Conservation (phyloP, 2,329 filamentous ascomycete genomes). For the Mariannaea elegans region DNA sequence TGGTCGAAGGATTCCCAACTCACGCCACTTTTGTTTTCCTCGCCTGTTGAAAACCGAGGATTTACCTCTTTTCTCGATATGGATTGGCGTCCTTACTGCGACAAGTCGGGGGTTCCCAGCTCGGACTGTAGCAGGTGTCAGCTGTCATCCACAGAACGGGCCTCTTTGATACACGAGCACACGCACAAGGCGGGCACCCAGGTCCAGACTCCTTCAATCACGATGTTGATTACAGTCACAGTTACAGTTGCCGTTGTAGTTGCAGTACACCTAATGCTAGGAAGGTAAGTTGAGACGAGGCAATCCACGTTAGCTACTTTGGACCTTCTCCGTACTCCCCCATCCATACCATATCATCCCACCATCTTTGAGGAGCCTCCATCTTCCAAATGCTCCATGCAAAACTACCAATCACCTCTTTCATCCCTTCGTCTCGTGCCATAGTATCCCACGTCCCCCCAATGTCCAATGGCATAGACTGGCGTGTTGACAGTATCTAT, state of each 20-base stretch:
- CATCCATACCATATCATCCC: background rate
- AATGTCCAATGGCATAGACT: background rate
- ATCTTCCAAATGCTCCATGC: background rate
- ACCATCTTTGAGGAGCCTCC: background rate
- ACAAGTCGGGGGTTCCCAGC: background rate
- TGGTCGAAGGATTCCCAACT: background rate
- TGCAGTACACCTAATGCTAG: background rate
- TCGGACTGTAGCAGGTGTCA: background rate
- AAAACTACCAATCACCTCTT: background rate
- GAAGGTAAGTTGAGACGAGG: background rate
- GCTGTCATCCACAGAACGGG: background rate
- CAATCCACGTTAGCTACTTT: background rate
- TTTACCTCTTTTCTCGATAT: background rate
- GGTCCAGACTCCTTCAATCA: background rate
- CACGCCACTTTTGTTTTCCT: background rate
- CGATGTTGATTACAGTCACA: background rate
- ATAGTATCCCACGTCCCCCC: background rate
- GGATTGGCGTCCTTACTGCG: background rate
- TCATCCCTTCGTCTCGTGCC: background rate
- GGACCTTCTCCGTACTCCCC: too few relatives aligned
- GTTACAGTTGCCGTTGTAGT: background rate
- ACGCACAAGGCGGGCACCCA: background rate
- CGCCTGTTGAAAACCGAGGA: background rate
- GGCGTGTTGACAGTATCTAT: background rate
- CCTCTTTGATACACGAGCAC: background rate